Evolutionary conservation across 768 basidiomycete genomes (phyloP).

Genomic region (Termitomyces sp.): DNA sequence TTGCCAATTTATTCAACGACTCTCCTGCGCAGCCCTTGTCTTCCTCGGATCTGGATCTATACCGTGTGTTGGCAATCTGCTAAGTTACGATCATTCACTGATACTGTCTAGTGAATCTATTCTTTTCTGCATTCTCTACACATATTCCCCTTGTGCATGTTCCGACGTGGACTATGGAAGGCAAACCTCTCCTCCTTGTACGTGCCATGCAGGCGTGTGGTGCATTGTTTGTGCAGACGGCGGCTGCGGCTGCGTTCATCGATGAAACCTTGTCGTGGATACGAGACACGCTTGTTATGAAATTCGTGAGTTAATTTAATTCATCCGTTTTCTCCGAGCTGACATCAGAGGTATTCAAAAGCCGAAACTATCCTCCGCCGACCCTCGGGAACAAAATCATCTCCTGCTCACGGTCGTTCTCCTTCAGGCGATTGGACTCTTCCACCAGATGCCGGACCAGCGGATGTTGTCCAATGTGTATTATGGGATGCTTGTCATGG

Average conservation of each 20-base stretch:
- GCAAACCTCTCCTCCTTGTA: conserved; percentile 47
- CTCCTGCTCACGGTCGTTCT: conserved; percentile 48
- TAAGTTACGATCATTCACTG: conserved; percentile 1
- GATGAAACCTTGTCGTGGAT: conserved; percentile 37
- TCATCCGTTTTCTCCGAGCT: conserved; percentile 6
- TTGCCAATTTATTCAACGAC: neutral
- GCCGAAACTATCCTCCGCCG: conserved; percentile 34
- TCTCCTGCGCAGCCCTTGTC: conserved; percentile 19
- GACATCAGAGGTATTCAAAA: conserved; percentile 18
- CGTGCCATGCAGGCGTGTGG: conserved; percentile 61
- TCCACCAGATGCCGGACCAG: conserved; percentile 47
- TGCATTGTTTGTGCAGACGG: conserved; percentile 52
- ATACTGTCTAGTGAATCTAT: conserved; percentile 38
- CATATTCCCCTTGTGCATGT: conserved; percentile 57
- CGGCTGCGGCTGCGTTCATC: conserved; percentile 46
- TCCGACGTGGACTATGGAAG: conserved; percentile 47
- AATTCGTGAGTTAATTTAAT: conserved; percentile 43
- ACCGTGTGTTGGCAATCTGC: conserved; percentile 40
- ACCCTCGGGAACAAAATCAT: conserved; percentile 34
- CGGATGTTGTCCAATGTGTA: conserved; percentile 49
- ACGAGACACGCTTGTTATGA: conserved; percentile 47
- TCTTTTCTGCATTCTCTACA: conserved; percentile 48
- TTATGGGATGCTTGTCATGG: conserved; percentile 60
- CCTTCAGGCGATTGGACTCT: conserved; percentile 55
- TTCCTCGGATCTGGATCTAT: conserved; percentile 50